These are phyloP conservation scores for Pyrenochaeta sp. DNA, from an alignment of 2,329 filamentous ascomycete species.

Conservation along the genomic window DNA sequence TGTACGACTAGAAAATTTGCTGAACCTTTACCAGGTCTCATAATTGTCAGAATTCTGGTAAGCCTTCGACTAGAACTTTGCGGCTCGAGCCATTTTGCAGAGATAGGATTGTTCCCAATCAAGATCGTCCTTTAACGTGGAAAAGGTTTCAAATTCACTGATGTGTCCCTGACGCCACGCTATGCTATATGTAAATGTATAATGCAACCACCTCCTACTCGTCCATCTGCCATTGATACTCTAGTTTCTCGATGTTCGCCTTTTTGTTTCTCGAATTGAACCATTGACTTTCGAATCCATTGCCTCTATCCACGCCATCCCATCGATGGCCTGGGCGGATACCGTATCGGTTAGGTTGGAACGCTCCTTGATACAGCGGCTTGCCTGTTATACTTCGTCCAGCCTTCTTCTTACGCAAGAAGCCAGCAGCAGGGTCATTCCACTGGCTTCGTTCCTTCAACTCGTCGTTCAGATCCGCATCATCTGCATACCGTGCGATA, in stretches of 20 bases:
- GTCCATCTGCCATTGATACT: slow-evolving; percentile 98
- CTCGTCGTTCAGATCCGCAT: slow-evolving; percentile 84
- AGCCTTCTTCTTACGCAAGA: slow-evolving; percentile 66
- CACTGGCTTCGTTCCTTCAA: slow-evolving; percentile 79
- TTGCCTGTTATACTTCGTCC: slow-evolving; percentile 61
- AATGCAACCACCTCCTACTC: slow-evolving; percentile 59
- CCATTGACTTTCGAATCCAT: slow-evolving; percentile 91
- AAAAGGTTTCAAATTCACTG: not conserved
- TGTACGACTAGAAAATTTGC: not conserved
- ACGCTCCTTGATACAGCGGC: slow-evolving; percentile 79
- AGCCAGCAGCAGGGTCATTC: slow-evolving; percentile 92
- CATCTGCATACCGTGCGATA: slow-evolving; percentile 81
- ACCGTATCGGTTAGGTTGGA: slow-evolving; percentile 90
- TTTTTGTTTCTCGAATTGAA: slow-evolving; percentile 86
- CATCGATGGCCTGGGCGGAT: slow-evolving; percentile 92
- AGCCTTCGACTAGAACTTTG: not conserved
- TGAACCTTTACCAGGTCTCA: not conserved
- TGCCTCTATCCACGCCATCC: slow-evolving; percentile 95
- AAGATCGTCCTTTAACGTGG: not conserved
- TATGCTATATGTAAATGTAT: slow-evolving; percentile 8
- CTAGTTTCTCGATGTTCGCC: slow-evolving; percentile 78
- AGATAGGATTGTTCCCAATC: not conserved
- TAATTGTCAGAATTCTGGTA: not conserved
- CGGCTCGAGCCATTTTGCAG: not conserved
- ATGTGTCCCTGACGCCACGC: slow-evolving; percentile 9